phyloP scores from a whole-genome alignment of 148 eudicot species.

The Rhododendron simsii region DNA sequence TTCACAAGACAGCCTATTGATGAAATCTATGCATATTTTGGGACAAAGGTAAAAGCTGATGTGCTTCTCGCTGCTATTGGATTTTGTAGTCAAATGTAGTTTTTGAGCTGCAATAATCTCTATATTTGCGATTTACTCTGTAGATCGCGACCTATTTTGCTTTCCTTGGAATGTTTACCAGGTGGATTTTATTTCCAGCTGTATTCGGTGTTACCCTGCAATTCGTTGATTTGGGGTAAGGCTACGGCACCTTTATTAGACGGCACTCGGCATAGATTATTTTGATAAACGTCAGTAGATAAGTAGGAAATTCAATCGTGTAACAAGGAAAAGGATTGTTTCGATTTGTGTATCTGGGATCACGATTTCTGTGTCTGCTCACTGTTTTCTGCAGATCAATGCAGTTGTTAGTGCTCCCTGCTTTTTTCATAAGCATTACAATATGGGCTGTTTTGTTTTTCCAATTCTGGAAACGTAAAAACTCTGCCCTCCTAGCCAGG shows the following conservation, averaged over 20 bases:
- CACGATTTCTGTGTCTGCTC: slow-evolving; percentile 4
- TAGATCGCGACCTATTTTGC: slow-evolving; percentile 91
- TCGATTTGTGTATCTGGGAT: background rate
- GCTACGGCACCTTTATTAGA: background rate
- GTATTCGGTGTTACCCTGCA: slow-evolving; percentile 60
- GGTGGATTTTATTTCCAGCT: slow-evolving; percentile 89
- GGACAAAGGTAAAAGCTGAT: slow-evolving; percentile 52
- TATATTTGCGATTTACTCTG: slow-evolving; percentile 12
- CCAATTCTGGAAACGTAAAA: slow-evolving; percentile 98
- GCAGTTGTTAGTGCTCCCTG: slow-evolving; percentile 71
- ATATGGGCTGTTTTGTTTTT: slow-evolving; percentile 87
- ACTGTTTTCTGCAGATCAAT: slow-evolving; percentile 46
- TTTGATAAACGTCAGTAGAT: background rate
- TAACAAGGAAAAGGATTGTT: background rate
- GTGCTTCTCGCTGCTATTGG: background rate
- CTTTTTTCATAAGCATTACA: slow-evolving; percentile 57
- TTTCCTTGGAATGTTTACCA: slow-evolving; percentile 91
- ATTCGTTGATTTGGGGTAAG: slow-evolving; percentile 79
- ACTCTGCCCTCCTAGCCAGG: slow-evolving; percentile 72
- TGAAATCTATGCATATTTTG: slow-evolving; percentile 80
- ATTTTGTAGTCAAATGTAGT: background rate
- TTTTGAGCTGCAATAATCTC: background rate
- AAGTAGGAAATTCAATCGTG: background rate
- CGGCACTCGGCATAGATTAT: background rate
- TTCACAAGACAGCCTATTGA: slow-evolving; percentile 78